Base-by-base conservation (phyloP, 257 asterid genomes). In the Penstemon newberryi region DNA sequence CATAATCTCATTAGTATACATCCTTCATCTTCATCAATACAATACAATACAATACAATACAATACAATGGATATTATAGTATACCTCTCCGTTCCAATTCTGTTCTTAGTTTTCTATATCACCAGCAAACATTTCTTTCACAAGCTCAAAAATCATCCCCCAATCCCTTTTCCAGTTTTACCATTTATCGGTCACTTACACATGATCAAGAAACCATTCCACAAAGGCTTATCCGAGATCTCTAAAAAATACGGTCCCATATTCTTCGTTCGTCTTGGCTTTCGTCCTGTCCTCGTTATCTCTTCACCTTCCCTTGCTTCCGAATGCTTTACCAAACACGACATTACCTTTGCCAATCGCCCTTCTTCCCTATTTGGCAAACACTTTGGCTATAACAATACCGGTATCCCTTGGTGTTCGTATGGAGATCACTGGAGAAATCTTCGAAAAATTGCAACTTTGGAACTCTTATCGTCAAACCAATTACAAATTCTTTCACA, bases 381-480 rank as follows among this genome's bases (percentile, higher is more conserved):
- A 40, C 69, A 80, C 58, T 71, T 82, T 7, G 85, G 87, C 1
- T 73, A 75, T 49, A 73, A 80, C 25, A 79, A 66, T 7, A 78
- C 85, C 4, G 65, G 67, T n/a, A 60, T 84, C 3, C 67, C 57
- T 2, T 84, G 85, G 89, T 61, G 75, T 0, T 55, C 86, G 0
- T 81, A 84, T 13, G 89, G 85, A 7, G 60, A 78, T 10, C 85
- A 77, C 56, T 82, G 85, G 87, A 77, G 90, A 38, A 84, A 78
- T 5, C 69, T 79, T 25, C 78, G 81, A 1, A 57, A 63, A 59
- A 73, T 82, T 3, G 65, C 87, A 0, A 63, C 79, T 2, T 3
- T 70, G 15, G 82, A 85, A 4, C 51, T 85, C 13, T 66, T 85
- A 6, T 85, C 89, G 0, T 25, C 75, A 0, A 63, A n/a, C 5